Conservation (phyloP, 2,329 filamentous ascomycete species). For the Botrytis porri region DNA sequence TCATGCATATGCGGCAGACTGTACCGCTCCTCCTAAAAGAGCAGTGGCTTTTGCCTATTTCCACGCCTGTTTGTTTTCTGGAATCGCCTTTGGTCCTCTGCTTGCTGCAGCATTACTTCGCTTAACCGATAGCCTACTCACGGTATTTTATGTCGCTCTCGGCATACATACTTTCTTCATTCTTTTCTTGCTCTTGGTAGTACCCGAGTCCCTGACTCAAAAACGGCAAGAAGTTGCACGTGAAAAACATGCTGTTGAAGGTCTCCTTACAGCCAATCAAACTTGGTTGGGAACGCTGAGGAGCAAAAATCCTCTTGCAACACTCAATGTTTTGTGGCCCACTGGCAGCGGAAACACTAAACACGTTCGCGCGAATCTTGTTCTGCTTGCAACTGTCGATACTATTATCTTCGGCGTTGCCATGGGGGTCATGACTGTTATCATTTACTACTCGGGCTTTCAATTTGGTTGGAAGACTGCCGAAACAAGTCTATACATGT, state of each 20-base stretch:
- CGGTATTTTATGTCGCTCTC: conserved; percentile 81
- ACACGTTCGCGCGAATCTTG: conserved; percentile 72
- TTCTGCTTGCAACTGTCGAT: conserved; percentile 77
- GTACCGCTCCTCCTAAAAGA: conserved; percentile 74
- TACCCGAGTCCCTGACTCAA: conserved; percentile 82
- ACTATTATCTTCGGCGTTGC: conserved; percentile 77
- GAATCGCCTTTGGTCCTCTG: conserved; percentile 84
- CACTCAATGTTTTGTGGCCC: conserved; percentile 75
- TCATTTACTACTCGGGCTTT: conserved; percentile 78
- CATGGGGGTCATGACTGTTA: conserved; percentile 76
- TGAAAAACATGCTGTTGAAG: conserved; percentile 58
- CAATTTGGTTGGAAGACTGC: conserved; percentile 80
- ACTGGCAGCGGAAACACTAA: conserved; percentile 56
- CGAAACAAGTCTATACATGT: conserved; percentile 78
- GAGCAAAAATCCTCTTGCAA: conserved; percentile 66
- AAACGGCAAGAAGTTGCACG: conserved; percentile 67
- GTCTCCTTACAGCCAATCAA: conserved; percentile 32
- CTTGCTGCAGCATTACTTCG: conserved; percentile 77
- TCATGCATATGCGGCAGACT: conserved; percentile 87
- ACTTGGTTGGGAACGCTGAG: conserved; percentile 34
- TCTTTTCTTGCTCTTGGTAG: conserved; percentile 62
- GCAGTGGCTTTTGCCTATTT: conserved; percentile 86
- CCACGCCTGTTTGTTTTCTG: conserved; percentile 82
- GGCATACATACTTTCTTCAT: conserved; percentile 73
- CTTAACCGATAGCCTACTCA: conserved; percentile 68